phyloP scores from a whole-genome alignment of 2,329 filamentous ascomycete species.

The Fusarium luffae region DNA sequence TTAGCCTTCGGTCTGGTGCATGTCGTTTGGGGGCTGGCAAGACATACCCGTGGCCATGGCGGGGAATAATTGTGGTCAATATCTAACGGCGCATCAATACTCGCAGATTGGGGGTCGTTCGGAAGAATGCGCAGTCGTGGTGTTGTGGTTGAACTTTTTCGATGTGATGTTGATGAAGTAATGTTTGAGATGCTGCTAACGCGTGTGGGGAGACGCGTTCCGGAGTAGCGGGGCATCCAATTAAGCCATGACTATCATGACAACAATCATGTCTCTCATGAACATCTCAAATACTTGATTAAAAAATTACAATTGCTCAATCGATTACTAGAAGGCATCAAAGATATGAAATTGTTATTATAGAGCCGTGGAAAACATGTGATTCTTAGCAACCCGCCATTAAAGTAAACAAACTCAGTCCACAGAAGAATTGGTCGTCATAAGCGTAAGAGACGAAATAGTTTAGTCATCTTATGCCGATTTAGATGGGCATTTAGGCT shows the following conservation, averaged over 20 bases:
- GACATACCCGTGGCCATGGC: conserved; percentile 53
- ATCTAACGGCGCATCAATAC: conserved; percentile 15
- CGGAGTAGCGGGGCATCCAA: conserved; percentile 37
- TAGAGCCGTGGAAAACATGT: background rate
- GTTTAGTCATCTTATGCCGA: too few relatives aligned
- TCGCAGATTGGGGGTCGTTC: background rate
- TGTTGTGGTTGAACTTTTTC: conserved; percentile 8
- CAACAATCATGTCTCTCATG: background rate
- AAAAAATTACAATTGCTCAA: background rate
- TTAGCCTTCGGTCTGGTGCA: conserved; percentile 3
- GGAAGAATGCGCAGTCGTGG: background rate
- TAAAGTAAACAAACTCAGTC: background rate
- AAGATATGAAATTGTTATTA: background rate
- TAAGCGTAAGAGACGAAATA: too few relatives aligned
- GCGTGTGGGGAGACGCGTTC: conserved; percentile 45
- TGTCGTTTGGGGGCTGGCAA: background rate
- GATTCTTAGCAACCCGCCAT: background rate
- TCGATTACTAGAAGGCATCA: background rate
- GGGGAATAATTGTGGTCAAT: background rate
- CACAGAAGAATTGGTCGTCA: too few relatives aligned
- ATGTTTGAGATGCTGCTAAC: conserved; percentile 38
- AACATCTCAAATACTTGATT: background rate
- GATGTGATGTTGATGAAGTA: conserved; percentile 37
- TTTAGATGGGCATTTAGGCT: too few relatives aligned
- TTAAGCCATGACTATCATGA: conserved; percentile 9